phyloP scores from a whole-genome alignment of 2,329 filamentous ascomycete species.

The Emmonsiellopsis sp. region DNA sequence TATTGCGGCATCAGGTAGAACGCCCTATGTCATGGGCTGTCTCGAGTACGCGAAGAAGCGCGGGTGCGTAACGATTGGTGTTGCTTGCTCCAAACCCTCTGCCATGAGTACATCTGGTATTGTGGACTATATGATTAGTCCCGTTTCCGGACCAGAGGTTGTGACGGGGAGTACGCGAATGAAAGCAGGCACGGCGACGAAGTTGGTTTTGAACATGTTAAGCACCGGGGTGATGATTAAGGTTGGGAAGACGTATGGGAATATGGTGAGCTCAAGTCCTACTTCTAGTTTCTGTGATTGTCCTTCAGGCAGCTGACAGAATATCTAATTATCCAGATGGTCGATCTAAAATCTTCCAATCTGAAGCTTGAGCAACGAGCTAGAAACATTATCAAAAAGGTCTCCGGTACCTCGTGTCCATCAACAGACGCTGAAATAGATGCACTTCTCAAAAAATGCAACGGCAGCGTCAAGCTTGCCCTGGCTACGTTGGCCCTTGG shows the following conservation, averaged over 20 bases:
- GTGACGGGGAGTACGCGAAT: constrained; percentile 39
- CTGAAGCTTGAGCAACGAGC: constrained; percentile 27
- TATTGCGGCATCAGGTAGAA: constrained; percentile 36
- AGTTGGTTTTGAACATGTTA: constrained; percentile 37
- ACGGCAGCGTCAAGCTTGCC: constrained; percentile 26
- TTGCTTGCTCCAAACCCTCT: constrained; percentile 31
- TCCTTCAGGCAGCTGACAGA: neutral
- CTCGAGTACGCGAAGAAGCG: constrained; percentile 25
- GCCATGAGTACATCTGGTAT: constrained; percentile 18
- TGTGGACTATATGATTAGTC: constrained; percentile 26
- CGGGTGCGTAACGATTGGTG: constrained; percentile 29
- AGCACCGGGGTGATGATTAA: constrained; percentile 35
- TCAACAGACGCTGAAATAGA: constrained; percentile 20
- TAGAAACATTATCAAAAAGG: constrained; percentile 23
- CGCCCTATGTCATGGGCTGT: constrained; percentile 33
- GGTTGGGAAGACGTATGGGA: constrained; percentile 34
- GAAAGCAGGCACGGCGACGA: constrained; percentile 38
- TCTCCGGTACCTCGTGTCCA: constrained; percentile 13
- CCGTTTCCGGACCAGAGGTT: constrained; percentile 35
- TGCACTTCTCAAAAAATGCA: constrained; percentile 17
- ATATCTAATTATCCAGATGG: constrained; percentile 19
- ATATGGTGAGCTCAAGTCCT: constrained; percentile 23
- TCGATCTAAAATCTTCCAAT: constrained; percentile 31
- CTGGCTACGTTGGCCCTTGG: constrained; percentile 20
- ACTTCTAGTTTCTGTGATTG: neutral